These are phyloP conservation scores for Magnusiomyces fungicola DNA, from an alignment of 1,139 yeast genomes.

Conservation along the genomic window DNA sequence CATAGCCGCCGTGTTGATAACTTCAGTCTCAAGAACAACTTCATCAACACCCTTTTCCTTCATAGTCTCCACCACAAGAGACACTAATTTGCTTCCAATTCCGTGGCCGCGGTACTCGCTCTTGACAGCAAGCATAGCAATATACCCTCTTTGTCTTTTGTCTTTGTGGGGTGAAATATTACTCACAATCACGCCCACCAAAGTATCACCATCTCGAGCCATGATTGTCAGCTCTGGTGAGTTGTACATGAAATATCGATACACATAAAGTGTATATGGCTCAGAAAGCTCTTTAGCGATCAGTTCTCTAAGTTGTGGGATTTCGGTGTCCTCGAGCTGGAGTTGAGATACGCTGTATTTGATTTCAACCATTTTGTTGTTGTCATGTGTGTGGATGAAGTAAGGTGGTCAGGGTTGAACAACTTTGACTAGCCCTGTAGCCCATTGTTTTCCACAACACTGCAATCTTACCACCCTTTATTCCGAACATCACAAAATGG, in stretches of 20 bases:
- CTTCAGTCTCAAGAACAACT: slow-evolving; percentile 86
- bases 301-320: slow-evolving; percentile 36
- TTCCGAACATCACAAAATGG: too few species aligned
- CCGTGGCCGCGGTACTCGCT: slow-evolving; percentile 66
- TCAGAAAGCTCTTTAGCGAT: slow-evolving; percentile 60
- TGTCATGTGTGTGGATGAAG: too few species aligned
- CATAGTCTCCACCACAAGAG: slow-evolving; percentile 60
- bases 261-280: slow-evolving; percentile 67
- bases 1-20: slow-evolving; percentile 69
- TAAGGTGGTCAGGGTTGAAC: too few species aligned
- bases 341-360: slow-evolving; percentile 23
- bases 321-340: slow-evolving; percentile 27
- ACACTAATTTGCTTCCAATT: slow-evolving; percentile 68
- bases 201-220: slow-evolving; percentile 28
- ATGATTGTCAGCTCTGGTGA: slow-evolving; percentile 59
- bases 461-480: too few species aligned
- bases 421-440: too few species aligned
- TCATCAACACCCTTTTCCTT: slow-evolving; percentile 64
- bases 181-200: slow-evolving; percentile 78
- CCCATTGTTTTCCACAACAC: too few species aligned
- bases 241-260: slow-evolving; percentile 57
- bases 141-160: slow-evolving; percentile 68
- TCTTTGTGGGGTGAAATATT: slow-evolving; percentile 75
- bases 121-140: slow-evolving; percentile 91
- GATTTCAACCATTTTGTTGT: too few species aligned